Percentiles rank a stretch among this genome's conserved stretches.
Evolutionary conservation across 495 filamentous ascomycete species (phyloP).

Genomic region (Xylaria cubensis): DNA sequence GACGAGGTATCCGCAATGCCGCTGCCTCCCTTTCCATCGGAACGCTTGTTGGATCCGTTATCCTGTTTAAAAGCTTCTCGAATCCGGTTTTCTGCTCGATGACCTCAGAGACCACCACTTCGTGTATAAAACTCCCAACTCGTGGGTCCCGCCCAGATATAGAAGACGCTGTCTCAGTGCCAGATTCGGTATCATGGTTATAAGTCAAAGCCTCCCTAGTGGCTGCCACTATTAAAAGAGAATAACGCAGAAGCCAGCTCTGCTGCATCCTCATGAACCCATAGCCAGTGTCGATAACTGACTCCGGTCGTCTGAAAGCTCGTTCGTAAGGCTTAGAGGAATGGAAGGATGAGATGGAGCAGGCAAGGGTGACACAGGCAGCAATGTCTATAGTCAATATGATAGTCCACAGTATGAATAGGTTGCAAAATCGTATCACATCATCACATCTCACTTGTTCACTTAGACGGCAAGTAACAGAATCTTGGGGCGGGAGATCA

Average conservation of each 20-base stretch:
- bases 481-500: slow-evolving; percentile 21
- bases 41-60: slow-evolving; percentile 27
- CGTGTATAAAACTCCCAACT: not conserved
- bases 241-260: slow-evolving; percentile 39
- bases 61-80: slow-evolving; percentile 26
- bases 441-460: slow-evolving; percentile 5
- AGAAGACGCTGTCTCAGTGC: not conserved
- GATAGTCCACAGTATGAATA: slow-evolving; percentile 18
- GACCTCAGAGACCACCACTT: slow-evolving; percentile 5
- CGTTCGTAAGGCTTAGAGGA: slow-evolving; percentile 32
- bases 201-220: slow-evolving; percentile 36
- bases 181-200: slow-evolving; percentile 28
- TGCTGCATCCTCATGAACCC: slow-evolving; percentile 39
- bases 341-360: slow-evolving; percentile 19
- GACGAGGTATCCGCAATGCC: slow-evolving; percentile 30
- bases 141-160: not conserved
- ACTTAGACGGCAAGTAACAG: slow-evolving; percentile 25
- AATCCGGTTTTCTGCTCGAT: slow-evolving; percentile 16
- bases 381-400: slow-evolving; percentile 35
- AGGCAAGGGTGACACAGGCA: slow-evolving; percentile 29
- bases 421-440: not conserved
- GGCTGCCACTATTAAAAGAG: slow-evolving; percentile 38
- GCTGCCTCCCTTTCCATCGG: slow-evolving; percentile 31
- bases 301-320: slow-evolving; percentile 31
- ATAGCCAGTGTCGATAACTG: slow-evolving; percentile 32